These are phyloP conservation scores for Xylaria scruposa DNA, from an alignment of 495 filamentous ascomycete genomes.

Conservation along the genomic window DNA sequence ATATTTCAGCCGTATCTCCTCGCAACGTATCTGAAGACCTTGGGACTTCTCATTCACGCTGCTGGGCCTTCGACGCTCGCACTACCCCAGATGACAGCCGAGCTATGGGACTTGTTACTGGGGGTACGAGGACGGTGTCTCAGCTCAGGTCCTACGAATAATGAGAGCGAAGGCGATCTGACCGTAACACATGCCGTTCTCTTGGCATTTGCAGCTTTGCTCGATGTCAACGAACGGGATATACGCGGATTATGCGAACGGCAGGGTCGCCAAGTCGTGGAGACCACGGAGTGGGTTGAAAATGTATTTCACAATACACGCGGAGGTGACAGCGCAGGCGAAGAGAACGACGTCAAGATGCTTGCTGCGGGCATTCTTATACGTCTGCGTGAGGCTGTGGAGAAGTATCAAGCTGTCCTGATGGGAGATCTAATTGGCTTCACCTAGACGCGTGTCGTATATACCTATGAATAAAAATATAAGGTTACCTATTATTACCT, in stretches of 20 bases:
- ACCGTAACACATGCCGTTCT: slow-evolving; percentile 74
- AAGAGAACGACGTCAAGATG: slow-evolving; percentile 69
- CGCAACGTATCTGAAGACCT: slow-evolving; percentile 66
- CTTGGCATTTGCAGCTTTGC: slow-evolving; percentile 76
- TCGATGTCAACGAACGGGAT: slow-evolving; percentile 85
- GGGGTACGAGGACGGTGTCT: slow-evolving; percentile 50
- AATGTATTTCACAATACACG: slow-evolving; percentile 49
- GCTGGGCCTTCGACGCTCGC: slow-evolving; percentile 66
- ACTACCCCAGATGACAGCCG: slow-evolving; percentile 71
- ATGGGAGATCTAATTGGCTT: slow-evolving; percentile 66
- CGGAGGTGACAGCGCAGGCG: slow-evolving; percentile 54
- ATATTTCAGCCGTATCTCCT: slow-evolving; percentile 68
- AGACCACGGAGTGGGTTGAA: slow-evolving; percentile 59
- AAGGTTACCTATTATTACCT: neutral
- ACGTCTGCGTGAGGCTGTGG: slow-evolving; percentile 76
- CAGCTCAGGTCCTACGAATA: slow-evolving; percentile 1
- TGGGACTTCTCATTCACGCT: slow-evolving; percentile 70
- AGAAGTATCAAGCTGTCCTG: slow-evolving; percentile 75
- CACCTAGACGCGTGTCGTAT: slow-evolving; percentile 19
- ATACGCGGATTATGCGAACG: slow-evolving; percentile 73
- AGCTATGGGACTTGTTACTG: slow-evolving; percentile 72
- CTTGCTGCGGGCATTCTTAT: slow-evolving; percentile 86
- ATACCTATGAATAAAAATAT: neutral
- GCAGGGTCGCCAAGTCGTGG: slow-evolving; percentile 61
- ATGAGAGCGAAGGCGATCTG: slow-evolving; percentile 53